Base-by-base conservation (phyloP, 2,329 filamentous ascomycete genomes). In the Dothiorella sarmentorum region DNA sequence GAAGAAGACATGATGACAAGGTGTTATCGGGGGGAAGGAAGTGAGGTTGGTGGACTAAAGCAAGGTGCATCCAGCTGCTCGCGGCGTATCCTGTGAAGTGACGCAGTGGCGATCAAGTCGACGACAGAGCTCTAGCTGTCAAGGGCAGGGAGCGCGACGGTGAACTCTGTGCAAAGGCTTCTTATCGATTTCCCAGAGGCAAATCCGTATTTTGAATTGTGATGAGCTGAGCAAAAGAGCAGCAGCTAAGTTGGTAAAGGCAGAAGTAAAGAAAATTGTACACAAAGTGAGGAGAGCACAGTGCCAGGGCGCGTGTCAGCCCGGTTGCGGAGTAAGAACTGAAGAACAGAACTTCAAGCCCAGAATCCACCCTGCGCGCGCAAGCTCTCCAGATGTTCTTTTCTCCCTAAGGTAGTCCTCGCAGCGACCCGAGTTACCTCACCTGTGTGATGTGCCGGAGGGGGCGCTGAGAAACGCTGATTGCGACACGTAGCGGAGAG, bases 1-100 rank as follows among this genome's bases (percentile, higher is more conserved):
- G 92, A 97, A 59, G 94, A 96, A 73, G 91, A 85, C 92, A 97
- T 97, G 61, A 22, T 62, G 58, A 22, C 6, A 44, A 27, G 27
- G 35, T 24, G 27, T 40, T 40, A 31, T 40, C 56, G 56, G 22
- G 17, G 24, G 18, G n/a, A 29, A 18, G 37, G 37, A 9, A 11
- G 18, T 40, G 22, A 29, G 38, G 38, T 18, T 26, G 40, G 31
- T 17, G 40, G 22, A 38, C 40, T 45, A 18, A 42, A 17, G 20
- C 31, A 43, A 49, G 42, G 20, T 24, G 55, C 37, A 20, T 24
- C 20, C 44, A 27, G 26, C 24, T 29, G 24, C 45, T 35, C 45
- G 45, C 42, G 44, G 11, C 22, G 17, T 17, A 15, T 45, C 20
- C 38, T 43, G 38, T 43, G 15, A 22, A n/a, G 27, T 59, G 57